Evolutionary conservation across 345 rosid species (phyloP).

Genomic region (Syzygium jambos): DNA sequence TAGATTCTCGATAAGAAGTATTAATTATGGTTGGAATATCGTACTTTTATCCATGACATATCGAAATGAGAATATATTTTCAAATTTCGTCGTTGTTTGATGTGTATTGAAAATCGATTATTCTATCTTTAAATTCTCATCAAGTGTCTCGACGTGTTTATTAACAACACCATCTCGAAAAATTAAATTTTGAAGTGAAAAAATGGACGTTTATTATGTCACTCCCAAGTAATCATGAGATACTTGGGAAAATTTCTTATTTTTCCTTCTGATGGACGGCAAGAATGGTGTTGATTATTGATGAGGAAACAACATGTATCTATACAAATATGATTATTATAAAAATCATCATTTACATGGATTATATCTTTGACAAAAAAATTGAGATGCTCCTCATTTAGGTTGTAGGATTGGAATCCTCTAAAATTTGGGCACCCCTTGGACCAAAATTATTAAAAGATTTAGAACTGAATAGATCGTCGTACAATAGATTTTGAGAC

Average conservation of each 20-base stretch:
- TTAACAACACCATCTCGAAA: not conserved
- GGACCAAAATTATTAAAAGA: not conserved
- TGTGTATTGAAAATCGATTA: fast-evolving
- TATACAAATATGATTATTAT: not conserved
- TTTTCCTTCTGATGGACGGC: not conserved
- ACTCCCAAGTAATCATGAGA: not conserved
- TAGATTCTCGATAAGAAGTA: not conserved
- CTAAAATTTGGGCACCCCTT: not conserved
- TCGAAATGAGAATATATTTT: not conserved
- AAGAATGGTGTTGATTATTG: not conserved
- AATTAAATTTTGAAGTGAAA: not conserved
- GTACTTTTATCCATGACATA: not conserved
- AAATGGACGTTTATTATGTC: not conserved
- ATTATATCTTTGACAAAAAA: not conserved
- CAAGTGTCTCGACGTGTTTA: not conserved
- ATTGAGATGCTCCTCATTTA: not conserved
- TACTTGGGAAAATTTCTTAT: not conserved
- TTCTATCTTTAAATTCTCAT: not conserved
- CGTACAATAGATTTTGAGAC: no score
- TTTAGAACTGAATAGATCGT: no score
- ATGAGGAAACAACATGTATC: not conserved
- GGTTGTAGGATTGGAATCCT: not conserved
- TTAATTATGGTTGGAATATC: not conserved
- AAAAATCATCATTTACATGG: not conserved
- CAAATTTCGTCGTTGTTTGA: not conserved